These are phyloP conservation scores for Chenopodium quinoa DNA, from an alignment of 148 eudicot genomes.

Conservation along the genomic window DNA sequence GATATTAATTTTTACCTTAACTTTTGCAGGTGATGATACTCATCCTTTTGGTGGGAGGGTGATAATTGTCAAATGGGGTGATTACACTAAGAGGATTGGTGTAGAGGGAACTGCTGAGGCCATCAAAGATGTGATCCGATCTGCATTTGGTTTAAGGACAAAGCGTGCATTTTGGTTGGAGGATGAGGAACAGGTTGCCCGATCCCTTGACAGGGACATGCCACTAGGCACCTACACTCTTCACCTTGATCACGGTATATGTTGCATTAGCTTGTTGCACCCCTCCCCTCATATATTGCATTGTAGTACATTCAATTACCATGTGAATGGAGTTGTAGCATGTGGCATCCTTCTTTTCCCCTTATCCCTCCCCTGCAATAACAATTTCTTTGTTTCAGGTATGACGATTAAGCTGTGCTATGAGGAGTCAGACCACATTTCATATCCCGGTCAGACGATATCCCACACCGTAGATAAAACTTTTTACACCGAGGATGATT, in stretches of 20 bases:
- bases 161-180: conserved; percentile 91
- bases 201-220: conserved; percentile 81
- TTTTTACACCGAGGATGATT: conserved; percentile 71
- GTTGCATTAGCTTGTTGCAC: neutral
- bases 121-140: conserved; percentile 80
- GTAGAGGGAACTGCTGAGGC: conserved; percentile 76
- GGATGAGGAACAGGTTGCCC: conserved; percentile 72
- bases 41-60: conserved; percentile 67
- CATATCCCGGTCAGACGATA: conserved; percentile 44
- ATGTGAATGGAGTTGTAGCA: too few relatives aligned
- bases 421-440: conserved; percentile 58
- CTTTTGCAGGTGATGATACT: conserved; percentile 49
- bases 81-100: conserved; percentile 67
- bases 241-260: conserved; percentile 83
- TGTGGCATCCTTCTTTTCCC: too few relatives aligned
- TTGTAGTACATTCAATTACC: too few relatives aligned
- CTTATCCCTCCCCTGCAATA: too few relatives aligned
- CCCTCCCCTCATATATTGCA: too few relatives aligned
- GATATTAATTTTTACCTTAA: neutral
- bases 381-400: conserved; percentile 36
- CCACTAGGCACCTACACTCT: conserved; percentile 69
- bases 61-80: conserved; percentile 70
- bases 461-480: conserved; percentile 76
- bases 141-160: conserved; percentile 74
- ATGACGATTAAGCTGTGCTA: conserved; percentile 68